Evolutionary conservation across 345 rosid species (phyloP).

Genomic region (Rhodomyrtus tomentosa): DNA sequence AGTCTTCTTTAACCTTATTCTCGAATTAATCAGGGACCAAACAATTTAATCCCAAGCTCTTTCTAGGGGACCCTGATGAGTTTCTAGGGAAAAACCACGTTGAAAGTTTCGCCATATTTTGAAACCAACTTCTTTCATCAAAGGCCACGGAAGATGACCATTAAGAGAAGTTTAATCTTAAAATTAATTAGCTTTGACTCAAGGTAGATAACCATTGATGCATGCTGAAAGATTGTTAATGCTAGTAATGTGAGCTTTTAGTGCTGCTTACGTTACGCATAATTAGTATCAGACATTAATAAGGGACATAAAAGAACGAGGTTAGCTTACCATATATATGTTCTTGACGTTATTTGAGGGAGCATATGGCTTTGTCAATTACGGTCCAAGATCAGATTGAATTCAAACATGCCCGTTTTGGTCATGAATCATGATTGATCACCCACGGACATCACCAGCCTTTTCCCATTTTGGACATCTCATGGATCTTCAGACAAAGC

Average conservation of each 20-base stretch:
- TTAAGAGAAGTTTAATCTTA: neutral
- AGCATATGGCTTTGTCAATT: neutral
- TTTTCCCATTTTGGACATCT: neutral
- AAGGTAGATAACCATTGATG: neutral
- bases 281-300: neutral
- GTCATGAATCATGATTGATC: neutral
- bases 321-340: neutral
- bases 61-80: neutral
- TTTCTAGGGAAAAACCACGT: neutral
- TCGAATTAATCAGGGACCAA: constrained; percentile 2
- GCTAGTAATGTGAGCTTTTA: neutral
- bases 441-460: neutral
- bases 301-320: neutral
- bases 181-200: neutral
- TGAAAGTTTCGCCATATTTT: neutral
- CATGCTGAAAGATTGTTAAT: neutral
- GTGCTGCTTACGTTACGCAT: neutral
- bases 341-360: neutral
- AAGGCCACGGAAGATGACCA: neutral
- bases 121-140: neutral
- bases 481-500: constrained; percentile 9
- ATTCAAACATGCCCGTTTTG: neutral
- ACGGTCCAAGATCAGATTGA: neutral
- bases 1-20: constrained; percentile 1
- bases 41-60: neutral